Evolutionary conservation across 345 rosid genomes (phyloP).

Genomic region (Gossypium herbaceum): DNA sequence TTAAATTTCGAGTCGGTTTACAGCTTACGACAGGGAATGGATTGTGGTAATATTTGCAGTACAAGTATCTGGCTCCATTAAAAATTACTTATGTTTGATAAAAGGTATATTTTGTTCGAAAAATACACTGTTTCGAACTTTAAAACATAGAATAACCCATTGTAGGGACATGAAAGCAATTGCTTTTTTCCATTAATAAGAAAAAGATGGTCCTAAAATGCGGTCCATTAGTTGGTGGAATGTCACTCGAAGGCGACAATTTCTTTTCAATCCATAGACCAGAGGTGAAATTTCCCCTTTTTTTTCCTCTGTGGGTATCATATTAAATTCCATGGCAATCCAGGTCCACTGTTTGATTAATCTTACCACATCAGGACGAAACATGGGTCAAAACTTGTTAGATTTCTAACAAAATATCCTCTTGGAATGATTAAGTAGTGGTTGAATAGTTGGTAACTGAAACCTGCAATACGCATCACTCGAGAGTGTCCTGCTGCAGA

Average conservation of each 20-base stretch:
- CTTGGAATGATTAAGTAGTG: not conserved
- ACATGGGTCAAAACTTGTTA: not conserved
- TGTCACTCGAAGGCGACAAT: slow-evolving; percentile 1
- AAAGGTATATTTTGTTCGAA: not conserved
- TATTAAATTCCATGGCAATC: not conserved
- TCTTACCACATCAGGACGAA: not conserved
- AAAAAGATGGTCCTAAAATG: not conserved
- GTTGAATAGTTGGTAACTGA: slow-evolving; percentile 13
- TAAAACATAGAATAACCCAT: slow-evolving; percentile 2
- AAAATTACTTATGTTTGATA: too few species aligned
- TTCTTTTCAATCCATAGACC: too few species aligned
- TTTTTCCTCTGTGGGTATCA: not conserved
- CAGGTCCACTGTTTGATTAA: slow-evolving; percentile 2
- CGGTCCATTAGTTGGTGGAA: slow-evolving; percentile 11
- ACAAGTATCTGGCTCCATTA: not conserved
- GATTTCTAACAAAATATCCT: not conserved
- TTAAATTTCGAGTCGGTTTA: not conserved
- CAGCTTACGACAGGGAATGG: not conserved
- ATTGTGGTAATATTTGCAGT: too few species aligned
- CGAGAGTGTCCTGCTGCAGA: not conserved
- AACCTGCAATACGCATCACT: slow-evolving; percentile 8
- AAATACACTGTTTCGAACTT: not conserved
- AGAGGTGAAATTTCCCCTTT: too few species aligned
- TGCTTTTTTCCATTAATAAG: not conserved
- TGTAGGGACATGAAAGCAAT: slow-evolving; percentile 7